Percentiles rank a stretch among this genome's conserved stretches.
phyloP scores from a whole-genome alignment of 495 filamentous ascomycete species.

The Parmelia sp. region DNA sequence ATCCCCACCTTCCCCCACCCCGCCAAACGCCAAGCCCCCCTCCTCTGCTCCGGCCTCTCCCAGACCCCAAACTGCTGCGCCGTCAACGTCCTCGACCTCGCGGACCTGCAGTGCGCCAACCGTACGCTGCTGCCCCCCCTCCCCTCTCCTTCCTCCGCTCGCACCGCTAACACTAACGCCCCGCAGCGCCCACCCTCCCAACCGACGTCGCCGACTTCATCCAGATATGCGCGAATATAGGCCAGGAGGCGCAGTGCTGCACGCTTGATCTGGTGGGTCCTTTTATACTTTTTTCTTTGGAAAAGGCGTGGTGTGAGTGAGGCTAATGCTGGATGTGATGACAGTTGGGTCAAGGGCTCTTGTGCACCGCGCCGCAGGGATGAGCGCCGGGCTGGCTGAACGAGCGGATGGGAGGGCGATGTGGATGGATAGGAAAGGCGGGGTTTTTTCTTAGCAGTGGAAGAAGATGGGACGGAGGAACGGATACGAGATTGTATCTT shows the following conservation, averaged over 20 bases:
- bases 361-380: background rate
- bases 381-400: background rate
- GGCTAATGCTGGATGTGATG: too few relatives aligned
- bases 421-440: too few relatives aligned
- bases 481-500: too few relatives aligned
- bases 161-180: background rate
- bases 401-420: background rate
- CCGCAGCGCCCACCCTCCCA: background rate
- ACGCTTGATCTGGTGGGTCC: background rate
- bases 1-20: background rate
- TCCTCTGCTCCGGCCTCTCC: background rate
- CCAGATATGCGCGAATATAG: background rate
- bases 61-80: background rate
- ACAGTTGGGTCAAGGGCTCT: background rate
- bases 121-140: background rate
- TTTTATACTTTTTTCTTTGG: background rate
- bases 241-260: slow-evolving; percentile 8
- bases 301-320: background rate
- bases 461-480: too few relatives aligned
- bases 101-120: background rate
- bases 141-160: background rate
- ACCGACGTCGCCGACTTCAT: background rate
- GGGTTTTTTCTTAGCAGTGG: too few relatives aligned
- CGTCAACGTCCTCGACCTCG: slow-evolving; percentile 1
- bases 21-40: background rate